Evolutionary conservation across 192 early-diverging fungal genomes (phyloP), one percentile per base, ranked within the genome.

Genomic region (Mortierella claussenii): DNA sequence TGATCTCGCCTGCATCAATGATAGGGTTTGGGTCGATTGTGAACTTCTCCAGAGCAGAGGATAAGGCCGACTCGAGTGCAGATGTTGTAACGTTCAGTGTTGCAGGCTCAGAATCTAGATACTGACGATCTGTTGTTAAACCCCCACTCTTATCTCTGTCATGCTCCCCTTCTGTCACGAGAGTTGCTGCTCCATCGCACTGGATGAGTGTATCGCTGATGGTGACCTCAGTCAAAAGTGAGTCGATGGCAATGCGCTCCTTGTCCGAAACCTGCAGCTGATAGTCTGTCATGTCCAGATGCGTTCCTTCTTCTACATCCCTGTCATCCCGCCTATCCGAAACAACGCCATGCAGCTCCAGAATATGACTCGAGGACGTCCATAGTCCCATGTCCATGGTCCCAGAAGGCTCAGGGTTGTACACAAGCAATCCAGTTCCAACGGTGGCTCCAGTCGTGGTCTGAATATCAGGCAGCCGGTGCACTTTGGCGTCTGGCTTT

Each of bases 401-500:
- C n/a, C n/a, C n/a, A n/a, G 4, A 6, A 8, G 11, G 21, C 54
- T 40, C 15, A 21, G 54, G 2, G 24, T 9, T 18, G 10, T 37
- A 20, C 21, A 23, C 7, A 40, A 24, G 40, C n/a, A 32, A 40
- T 12, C 6, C 7, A n/a, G 8, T 13, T 28, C 31, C 21, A 20
- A 21, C 4, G 21, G 1, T 49, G 45, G 3, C 26, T 11, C 34
- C 34, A 26, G n/a, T 40, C 28, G 2, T 52, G 47, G 47, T 53
- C 28, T 46, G 45, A 18, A 76, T 76, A 3, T 57, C 73, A 18
- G 73, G 65, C 20, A 76, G 27, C 6, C 64, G 73, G 21, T 26
- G 32, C 10, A 57, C 64, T 31, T 76, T 76, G 20, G 65, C 65
- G 31, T 67, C 51, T 6, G 57, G 64, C n/a, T 76, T 76, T 26